Evolutionary conservation across 2,329 filamentous ascomycete species (phyloP).

Genomic region (Aspergillus sp.): DNA sequence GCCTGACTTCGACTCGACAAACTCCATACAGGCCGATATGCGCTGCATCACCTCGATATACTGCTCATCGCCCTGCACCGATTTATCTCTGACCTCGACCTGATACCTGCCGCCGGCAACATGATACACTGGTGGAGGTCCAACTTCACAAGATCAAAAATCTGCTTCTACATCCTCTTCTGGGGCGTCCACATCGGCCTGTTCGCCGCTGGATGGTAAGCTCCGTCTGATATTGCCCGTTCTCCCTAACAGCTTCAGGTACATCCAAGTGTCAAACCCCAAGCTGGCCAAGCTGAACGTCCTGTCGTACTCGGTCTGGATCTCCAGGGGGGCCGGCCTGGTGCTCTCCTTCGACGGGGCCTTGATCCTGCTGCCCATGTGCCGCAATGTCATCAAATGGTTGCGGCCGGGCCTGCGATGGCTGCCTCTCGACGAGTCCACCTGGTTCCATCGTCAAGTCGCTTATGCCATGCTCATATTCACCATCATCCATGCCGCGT

Average conservation of each 20-base stretch:
- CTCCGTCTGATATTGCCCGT: not conserved
- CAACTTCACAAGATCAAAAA: slow-evolving; percentile 60
- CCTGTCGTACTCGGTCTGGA: slow-evolving; percentile 84
- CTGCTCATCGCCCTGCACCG: slow-evolving; percentile 11
- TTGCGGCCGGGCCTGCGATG: slow-evolving; percentile 79
- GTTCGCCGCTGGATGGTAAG: slow-evolving; percentile 78
- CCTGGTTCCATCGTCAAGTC: slow-evolving; percentile 93
- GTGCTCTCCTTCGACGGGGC: slow-evolving; percentile 75
- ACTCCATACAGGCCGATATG: too few species aligned
- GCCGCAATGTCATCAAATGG: slow-evolving; percentile 75
- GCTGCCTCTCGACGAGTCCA: slow-evolving; percentile 87
- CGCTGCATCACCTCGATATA: too few species aligned
- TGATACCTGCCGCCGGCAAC: slow-evolving; percentile 1
- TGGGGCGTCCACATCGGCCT: slow-evolving; percentile 68
- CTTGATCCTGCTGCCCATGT: slow-evolving; percentile 88
- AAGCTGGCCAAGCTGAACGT: slow-evolving; percentile 69
- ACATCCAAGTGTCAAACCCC: slow-evolving; percentile 60
- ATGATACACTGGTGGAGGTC: slow-evolving; percentile 24
- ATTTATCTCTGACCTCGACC: not conserved
- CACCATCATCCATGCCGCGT: slow-evolving; percentile 62
- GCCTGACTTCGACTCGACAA: too few species aligned
- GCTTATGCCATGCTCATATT: slow-evolving; percentile 84
- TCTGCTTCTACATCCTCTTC: slow-evolving; percentile 72
- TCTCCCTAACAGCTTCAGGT: slow-evolving; percentile 47
- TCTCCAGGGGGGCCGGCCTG: slow-evolving; percentile 86